Evolutionary conservation across 2,329 filamentous ascomycete species (phyloP).

Genomic region (Claviceps arundinis): DNA sequence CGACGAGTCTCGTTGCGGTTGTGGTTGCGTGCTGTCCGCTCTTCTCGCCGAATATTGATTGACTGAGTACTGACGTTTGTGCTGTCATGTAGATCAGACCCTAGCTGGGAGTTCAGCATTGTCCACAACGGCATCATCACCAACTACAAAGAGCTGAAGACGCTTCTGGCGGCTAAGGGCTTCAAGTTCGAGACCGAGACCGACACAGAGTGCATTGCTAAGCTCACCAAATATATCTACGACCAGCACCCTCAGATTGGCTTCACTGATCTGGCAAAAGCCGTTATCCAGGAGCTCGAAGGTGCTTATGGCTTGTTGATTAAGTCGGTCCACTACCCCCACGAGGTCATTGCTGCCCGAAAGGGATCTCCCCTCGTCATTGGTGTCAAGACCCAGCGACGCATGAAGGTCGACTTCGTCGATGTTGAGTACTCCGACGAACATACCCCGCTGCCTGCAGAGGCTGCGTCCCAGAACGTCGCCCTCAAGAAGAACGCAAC

Average conservation of each 20-base stretch:
- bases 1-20: too few species aligned
- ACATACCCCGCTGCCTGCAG: constrained; percentile 68
- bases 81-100: constrained; percentile 59
- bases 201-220: constrained; percentile 97
- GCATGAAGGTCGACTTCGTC: constrained; percentile 99
- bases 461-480: constrained; percentile 90
- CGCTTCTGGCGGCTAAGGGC: constrained; percentile 81
- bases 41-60: not conserved
- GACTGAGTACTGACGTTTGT: constrained; percentile 7
- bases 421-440: constrained; percentile 96
- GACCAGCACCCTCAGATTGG: constrained; percentile 88
- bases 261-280: constrained; percentile 93
- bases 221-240: constrained; percentile 96
- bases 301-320: constrained; percentile 93
- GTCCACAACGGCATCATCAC: constrained; percentile 99
- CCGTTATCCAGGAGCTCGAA: constrained; percentile 95
- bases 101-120: constrained; percentile 88
- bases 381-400: constrained; percentile 90
- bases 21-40: too few species aligned
- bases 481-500: constrained; percentile 80
- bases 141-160: constrained; percentile 99
- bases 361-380: constrained; percentile 98
- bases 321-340: constrained; percentile 97
- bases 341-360: constrained; percentile 93
- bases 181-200: constrained; percentile 99